phyloP scores from a whole-genome alignment of 768 basidiomycete genomes.

The Rhizopogon vesiculosus region DNA sequence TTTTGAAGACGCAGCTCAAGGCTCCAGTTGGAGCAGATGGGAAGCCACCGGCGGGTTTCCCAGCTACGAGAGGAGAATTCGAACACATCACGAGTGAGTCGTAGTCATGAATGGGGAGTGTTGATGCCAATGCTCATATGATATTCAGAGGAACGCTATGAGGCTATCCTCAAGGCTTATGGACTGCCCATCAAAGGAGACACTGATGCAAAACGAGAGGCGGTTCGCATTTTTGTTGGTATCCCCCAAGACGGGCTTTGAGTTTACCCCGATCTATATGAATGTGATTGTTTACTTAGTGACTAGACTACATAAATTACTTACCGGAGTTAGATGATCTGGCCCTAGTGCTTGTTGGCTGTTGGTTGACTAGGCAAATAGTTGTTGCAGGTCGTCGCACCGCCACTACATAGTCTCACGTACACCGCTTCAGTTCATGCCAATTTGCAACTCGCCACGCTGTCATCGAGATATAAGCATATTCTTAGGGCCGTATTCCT shows the following conservation, averaged over 20 bases:
- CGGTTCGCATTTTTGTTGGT: slow-evolving; percentile 32
- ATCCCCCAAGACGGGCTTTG: slow-evolving; percentile 22
- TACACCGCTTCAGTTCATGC: not conserved
- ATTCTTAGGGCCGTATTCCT: not conserved
- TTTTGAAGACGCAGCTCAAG: slow-evolving; percentile 28
- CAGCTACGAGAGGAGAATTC: slow-evolving; percentile 36
- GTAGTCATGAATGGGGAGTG: not conserved
- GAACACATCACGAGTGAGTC: slow-evolving; percentile 39
- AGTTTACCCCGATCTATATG: too few relatives aligned
- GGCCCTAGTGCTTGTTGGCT: too few relatives aligned
- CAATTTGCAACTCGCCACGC: not conserved
- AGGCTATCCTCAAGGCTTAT: slow-evolving; percentile 31
- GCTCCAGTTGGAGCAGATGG: slow-evolving; percentile 27
- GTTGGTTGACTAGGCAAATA: too few relatives aligned
- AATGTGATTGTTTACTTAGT: too few relatives aligned
- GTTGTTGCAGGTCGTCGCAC: too few relatives aligned
- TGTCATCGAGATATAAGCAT: not conserved
- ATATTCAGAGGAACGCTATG: slow-evolving; percentile 37
- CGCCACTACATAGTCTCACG: too few relatives aligned
- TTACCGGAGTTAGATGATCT: too few relatives aligned
- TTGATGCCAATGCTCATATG: not conserved
- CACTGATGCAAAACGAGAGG: slow-evolving; percentile 34
- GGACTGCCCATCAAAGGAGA: slow-evolving; percentile 32
- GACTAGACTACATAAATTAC: too few relatives aligned
- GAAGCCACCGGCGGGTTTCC: slow-evolving; percentile 33